A percentile compares a stretch with the other conserved stretches of the same genome.
Conservation (phyloP, 805 yeast species). For the Wickerhamomyces silvicola region DNA sequence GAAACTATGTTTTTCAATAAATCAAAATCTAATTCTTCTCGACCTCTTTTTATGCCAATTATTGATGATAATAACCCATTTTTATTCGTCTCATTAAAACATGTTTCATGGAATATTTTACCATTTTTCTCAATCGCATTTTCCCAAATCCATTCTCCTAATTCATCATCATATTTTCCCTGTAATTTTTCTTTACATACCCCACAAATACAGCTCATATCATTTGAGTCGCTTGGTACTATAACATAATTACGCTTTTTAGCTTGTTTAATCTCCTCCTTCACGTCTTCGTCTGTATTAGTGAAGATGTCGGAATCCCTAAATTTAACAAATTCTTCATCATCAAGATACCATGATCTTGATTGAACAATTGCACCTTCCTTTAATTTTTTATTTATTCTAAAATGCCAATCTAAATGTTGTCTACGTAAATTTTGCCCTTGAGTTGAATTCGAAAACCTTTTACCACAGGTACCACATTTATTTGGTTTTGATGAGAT, state of each 20-base stretch:
- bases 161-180: constrained; percentile 64
- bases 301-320: constrained; percentile 52
- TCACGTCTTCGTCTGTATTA: constrained; percentile 7
- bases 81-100: constrained; percentile 57
- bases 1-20: neutral
- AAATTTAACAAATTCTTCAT: constrained; percentile 65
- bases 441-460: constrained; percentile 58
- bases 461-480: constrained; percentile 84
- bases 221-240: constrained; percentile 58
- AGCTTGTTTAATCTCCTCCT: constrained; percentile 22
- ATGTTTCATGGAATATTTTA: constrained; percentile 57
- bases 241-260: constrained; percentile 45
- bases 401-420: constrained; percentile 95
- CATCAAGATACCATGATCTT: constrained; percentile 76
- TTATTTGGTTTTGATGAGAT: constrained; percentile 50
- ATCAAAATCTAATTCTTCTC: neutral
- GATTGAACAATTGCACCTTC: constrained; percentile 53
- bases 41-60: neutral
- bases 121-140: constrained; percentile 50
- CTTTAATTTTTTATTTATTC: constrained; percentile 74
- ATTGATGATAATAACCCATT: constrained; percentile 1
- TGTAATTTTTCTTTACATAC: constrained; percentile 61
- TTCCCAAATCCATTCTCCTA: constrained; percentile 80
- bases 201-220: constrained; percentile 55
- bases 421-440: constrained; percentile 49